phyloP scores from a whole-genome alignment of 2,329 filamentous ascomycete genomes.

The Chalara sp. region DNA sequence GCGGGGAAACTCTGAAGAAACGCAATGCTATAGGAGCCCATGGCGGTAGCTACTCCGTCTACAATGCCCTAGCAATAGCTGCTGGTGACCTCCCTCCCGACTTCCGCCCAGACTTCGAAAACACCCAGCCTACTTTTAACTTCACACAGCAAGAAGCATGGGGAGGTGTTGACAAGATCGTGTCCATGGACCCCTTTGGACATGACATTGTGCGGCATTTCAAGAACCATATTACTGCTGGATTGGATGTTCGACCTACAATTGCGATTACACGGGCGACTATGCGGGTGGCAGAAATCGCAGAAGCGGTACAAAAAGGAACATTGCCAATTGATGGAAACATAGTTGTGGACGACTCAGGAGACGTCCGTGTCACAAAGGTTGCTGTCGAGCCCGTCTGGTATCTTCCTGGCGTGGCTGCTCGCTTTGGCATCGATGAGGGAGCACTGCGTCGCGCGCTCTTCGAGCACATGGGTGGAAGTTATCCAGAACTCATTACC shows the following conservation, averaged over 20 bases:
- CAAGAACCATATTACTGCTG: conserved; percentile 68
- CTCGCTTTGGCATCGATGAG: conserved; percentile 93
- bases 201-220: conserved; percentile 82
- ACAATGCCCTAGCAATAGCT: conserved; percentile 87
- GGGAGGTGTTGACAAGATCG: conserved; percentile 87
- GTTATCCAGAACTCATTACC: conserved; percentile 94
- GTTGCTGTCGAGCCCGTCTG: not conserved
- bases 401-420: not conserved
- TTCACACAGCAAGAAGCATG: conserved; percentile 88
- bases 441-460: conserved; percentile 76
- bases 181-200: conserved; percentile 93
- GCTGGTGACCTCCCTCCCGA: conserved; percentile 65
- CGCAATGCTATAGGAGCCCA: conserved; percentile 70
- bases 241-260: conserved; percentile 38
- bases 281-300: not conserved
- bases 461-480: conserved; percentile 93
- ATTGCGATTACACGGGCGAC: conserved; percentile 18
- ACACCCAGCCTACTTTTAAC: conserved; percentile 85
- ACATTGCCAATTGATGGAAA: conserved; percentile 59
- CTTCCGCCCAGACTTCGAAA: conserved; percentile 56
- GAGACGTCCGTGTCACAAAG: not conserved
- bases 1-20: conserved; percentile 66
- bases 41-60: conserved; percentile 92
- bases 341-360: not conserved
- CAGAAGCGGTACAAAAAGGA: conserved; percentile 55